Evolutionary conservation across 2,329 filamentous ascomycete genomes (phyloP), one percentile per base, ranked within the genome.

Genomic region (Alternaria postmessia): DNA sequence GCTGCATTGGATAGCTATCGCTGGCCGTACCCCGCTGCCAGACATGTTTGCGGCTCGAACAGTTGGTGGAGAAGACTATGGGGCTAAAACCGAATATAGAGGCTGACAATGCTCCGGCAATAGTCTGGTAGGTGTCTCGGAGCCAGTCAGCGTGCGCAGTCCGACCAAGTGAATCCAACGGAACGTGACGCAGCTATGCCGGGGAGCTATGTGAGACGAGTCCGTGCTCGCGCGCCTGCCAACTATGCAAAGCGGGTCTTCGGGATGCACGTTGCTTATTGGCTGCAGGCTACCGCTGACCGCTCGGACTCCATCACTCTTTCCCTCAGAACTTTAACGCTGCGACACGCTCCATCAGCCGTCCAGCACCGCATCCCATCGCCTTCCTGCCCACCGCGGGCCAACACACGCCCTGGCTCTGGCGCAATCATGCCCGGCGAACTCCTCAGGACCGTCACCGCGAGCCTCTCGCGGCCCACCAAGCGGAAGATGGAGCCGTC

Each of bases 21-120:
- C 53, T 61, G 52, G 52, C 75, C 81, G 52, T 81, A 86, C 85
- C 73, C 74, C 81, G 73, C 83, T 82, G 77, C 84, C 85, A 65
- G 85, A 86, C 84, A 86, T 86, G 64, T 73, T 80, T 71, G 57
- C 59, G 57, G 59, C 63, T 51, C 57, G 61, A 54, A 38, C 49
- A 39, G 55, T 32, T 59, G 51, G 51, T 46, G 53, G 28, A 39
- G 43, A 32, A 44, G 51, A 24, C 38, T 24, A 51, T 38, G 44
- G 28, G 52, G 48, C 20, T 24, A n/a, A 54, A 49, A 32, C 20
- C 42, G 22, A 24, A 44, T 51, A 41, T 57, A 46, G 59, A 51
- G 44, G 54, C 57, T 51, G 59, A 30, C 34, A 43, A 44, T 32
- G 55, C 18, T 11, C 20, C 51, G 47, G n/a, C 26, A 22, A 46